Evolutionary conservation across 306 rosid species (phyloP), one percentile per base, ranked within the genome.

Genomic region (Casuarina glauca): DNA sequence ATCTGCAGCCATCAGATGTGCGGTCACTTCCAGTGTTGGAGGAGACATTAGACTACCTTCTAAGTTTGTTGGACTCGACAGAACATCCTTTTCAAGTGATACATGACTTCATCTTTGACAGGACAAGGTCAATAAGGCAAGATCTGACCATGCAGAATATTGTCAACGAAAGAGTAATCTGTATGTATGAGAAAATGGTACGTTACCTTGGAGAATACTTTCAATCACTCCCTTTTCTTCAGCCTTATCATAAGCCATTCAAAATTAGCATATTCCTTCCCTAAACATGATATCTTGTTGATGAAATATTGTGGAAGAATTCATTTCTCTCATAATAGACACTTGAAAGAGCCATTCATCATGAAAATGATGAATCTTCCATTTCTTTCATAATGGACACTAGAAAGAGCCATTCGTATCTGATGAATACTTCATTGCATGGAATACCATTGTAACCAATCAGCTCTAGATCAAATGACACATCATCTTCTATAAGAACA

Each of bases 81-180:
- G 89, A 90, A 42, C 87, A 83, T 76, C 86, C 91, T 9, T 92
- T 92, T 80, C 92, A 90, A 90, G 97, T 87, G 76, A 78, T 91
- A 85, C 93, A 92, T 66, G 97, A 89, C 87, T 92, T 95, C 82
- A 53, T 92, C 46, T 95, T 89, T 69, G 98, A 92, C 83, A 91
- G 98, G 83, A 92, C 93, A 57, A 92, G 98, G 82, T 95, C 98
- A 60, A 88, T 95, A 73, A 86, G 97, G 44, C 98, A 95, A 80
- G 98, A 95, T 87, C 86, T 95, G 63, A 87, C 92, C n/a, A 89
- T 91, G 92, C 98, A 95, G 79, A 83, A 81, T 81, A 88, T 90
- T 75, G 85, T 78, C 66, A 84, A 84, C 57, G 84, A 83, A 42
- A 87, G 85, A 86, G 96, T 88, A 55, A 76, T 92, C 80, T 54